Evolutionary conservation across 305 asterid species (phyloP), one percentile per base, ranked within the genome.

Genomic region (Ruellia speciosa): DNA sequence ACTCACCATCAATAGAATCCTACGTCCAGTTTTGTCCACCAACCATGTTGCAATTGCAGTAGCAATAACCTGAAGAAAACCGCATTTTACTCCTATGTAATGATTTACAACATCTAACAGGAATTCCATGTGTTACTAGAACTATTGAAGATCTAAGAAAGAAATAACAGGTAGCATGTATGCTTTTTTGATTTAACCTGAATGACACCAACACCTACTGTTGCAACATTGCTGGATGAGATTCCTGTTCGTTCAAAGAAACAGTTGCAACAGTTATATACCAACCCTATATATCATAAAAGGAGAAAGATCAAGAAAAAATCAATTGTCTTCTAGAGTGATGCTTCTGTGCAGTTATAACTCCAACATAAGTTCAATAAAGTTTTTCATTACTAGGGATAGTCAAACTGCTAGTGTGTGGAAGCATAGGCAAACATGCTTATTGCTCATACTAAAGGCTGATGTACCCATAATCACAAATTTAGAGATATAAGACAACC

Each of bases 21-120:
- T 75, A 56, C 97, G 95, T 56, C 99, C 99, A 4, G 95, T 76
- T 86, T 76, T 86, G 82, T 92, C 99, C 70, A 84, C 85, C 82
- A 88, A 72, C 96, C 97, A 92, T 56, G 93, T 83, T 39, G 97
- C 67, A 55, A 92, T 75, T 59, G 78, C 95, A 49, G 99, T 92
- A 51, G 99, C 99, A 79, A 88, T 72, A 60, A 88, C 99, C 97
- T 92, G 70, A 69, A 71, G n/a, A 72, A 50, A 18, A 35, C 41
- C 14, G 18, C 13, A 24, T 54, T 47, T 43, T 49, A 57, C 11
- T 18, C 19, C 45, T 31, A 39, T 41, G 56, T 39, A 24, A 17
- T 18, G 12, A 13, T 7, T 37, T 7, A 3, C 13, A 24, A 41
- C n/a, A 51, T 63, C 56, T 39, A 58, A 62, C 43, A 63, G 6